Conservation (phyloP, 495 filamentous ascomycete genomes). For the Cercophora samala region DNA sequence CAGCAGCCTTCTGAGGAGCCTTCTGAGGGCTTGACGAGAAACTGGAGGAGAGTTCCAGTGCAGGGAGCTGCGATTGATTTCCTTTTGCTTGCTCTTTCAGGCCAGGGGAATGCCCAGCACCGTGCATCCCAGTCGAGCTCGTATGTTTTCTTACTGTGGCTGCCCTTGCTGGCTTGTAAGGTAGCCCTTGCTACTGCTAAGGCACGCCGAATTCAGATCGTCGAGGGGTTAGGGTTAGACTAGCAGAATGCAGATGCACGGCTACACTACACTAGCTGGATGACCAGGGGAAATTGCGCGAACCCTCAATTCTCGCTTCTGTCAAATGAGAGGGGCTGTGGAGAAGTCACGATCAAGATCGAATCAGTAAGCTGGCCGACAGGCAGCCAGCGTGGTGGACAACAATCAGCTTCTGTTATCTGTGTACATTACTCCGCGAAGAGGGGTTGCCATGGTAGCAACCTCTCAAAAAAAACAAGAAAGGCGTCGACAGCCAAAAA, state of each 20-base stretch:
- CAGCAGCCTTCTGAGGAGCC: not conserved
- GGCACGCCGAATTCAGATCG: not conserved
- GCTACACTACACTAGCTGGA: too few relatives aligned
- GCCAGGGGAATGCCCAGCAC: not conserved
- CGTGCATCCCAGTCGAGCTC: not conserved
- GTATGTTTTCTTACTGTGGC: not conserved
- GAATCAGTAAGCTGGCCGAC: not conserved
- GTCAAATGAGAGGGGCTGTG: not conserved
- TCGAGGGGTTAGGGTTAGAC: constrained; percentile 12
- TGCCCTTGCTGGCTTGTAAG: not conserved
- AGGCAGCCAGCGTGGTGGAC: too few relatives aligned
- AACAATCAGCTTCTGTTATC: not conserved
- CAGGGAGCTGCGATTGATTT: not conserved
- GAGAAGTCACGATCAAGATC: not conserved
- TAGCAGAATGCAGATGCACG: constrained; percentile 5
- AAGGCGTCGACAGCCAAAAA: not conserved
- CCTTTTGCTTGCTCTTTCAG: not conserved
- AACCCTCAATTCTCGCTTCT: not conserved
- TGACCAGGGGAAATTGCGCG: constrained; percentile 6
- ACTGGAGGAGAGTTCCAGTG: not conserved
- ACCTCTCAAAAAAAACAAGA: not conserved
- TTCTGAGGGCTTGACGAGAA: not conserved
- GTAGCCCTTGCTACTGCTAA: not conserved
- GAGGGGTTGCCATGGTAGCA: constrained; percentile 6
- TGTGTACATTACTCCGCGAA: not conserved